Percentiles rank a stretch among this genome's conserved stretches.
Conservation (phyloP, 1,284 basidiomycete genomes). For the Exobasidium rhododendri region DNA sequence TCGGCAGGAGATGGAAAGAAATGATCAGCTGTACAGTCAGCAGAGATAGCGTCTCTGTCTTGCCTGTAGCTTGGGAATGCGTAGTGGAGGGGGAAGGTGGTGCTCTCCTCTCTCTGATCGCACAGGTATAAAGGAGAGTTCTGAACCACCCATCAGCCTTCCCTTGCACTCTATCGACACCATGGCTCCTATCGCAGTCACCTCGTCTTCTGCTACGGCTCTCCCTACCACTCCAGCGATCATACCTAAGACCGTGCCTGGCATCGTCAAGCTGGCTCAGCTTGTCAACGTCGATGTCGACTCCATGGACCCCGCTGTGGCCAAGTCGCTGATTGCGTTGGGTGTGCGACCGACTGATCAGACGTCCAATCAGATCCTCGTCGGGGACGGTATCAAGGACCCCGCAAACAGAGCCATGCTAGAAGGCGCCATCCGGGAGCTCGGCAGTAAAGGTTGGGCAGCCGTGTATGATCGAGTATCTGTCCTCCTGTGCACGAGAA, state of each 20-base stretch:
- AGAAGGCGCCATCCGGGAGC: slow-evolving; percentile 20
- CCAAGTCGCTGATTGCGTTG: slow-evolving; percentile 22
- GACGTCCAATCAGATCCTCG: slow-evolving; percentile 28
- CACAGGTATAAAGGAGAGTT: not conserved
- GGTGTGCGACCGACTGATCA: slow-evolving; percentile 28
- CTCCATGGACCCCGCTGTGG: slow-evolving; percentile 28
- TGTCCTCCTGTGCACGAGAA: slow-evolving; percentile 19
- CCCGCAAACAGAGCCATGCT: slow-evolving; percentile 23
- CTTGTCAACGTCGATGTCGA: slow-evolving; percentile 30
- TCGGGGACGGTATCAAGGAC: slow-evolving; percentile 22
- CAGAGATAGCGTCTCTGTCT: no score
- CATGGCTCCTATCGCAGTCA: slow-evolving; percentile 9
- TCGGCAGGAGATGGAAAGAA: no score
- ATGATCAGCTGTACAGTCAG: no score
- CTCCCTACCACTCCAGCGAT: not conserved
- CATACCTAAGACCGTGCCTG: slow-evolving; percentile 7
- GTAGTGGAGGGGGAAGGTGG: no score
- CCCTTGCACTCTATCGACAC: not conserved
- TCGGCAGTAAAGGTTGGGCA: slow-evolving; percentile 21
- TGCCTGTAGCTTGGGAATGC: no score
- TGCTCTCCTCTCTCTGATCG: no score
- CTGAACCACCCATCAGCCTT: not conserved
- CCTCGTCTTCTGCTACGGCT: slow-evolving; percentile 3
- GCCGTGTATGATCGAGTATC: slow-evolving; percentile 19
- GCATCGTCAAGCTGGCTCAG: slow-evolving; percentile 18